Evolutionary conservation across 1,284 basidiomycete genomes (phyloP).

Genomic region (Fomitopsis schrenkii): DNA sequence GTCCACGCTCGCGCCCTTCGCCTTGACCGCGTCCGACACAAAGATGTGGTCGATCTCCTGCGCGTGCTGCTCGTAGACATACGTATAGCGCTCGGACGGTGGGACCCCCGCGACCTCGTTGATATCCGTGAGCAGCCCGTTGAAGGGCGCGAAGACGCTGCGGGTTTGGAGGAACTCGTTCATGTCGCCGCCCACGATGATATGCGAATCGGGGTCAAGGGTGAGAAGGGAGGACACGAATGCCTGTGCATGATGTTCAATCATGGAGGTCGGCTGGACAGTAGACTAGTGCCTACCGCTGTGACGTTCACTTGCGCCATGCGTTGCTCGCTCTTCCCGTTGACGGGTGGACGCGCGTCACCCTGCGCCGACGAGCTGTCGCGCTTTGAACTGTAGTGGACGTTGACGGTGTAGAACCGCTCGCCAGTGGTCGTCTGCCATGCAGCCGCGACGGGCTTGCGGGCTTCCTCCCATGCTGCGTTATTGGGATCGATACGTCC

Average conservation of each 20-base stretch:
- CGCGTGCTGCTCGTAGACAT: conserved; percentile 55
- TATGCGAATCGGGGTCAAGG: conserved; percentile 41
- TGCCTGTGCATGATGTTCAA: conserved; percentile 28
- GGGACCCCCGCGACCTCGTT: conserved; percentile 47
- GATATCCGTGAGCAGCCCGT: conserved; percentile 41
- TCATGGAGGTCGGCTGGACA: not conserved
- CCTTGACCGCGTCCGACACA: conserved; percentile 44
- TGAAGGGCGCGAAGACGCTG: conserved; percentile 45
- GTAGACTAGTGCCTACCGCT: conserved; percentile 32
- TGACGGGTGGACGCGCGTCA: conserved; percentile 56
- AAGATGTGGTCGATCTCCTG: conserved; percentile 59
- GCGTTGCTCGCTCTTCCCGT: conserved; percentile 45
- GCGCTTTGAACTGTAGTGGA: conserved; percentile 58
- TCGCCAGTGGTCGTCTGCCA: conserved; percentile 47
- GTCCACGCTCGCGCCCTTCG: conserved; percentile 31
- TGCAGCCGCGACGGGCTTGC: conserved; percentile 59
- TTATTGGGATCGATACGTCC: conserved; percentile 59
- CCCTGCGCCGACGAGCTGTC: conserved; percentile 54
- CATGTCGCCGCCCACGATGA: conserved; percentile 59
- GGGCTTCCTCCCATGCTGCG: conserved; percentile 51
- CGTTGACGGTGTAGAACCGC: conserved; percentile 55
- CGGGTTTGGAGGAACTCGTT: conserved; percentile 58
- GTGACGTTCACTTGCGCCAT: conserved; percentile 48
- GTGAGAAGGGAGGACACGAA: conserved; percentile 47
- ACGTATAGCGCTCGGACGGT: conserved; percentile 53